Evolutionary conservation across 2,329 filamentous ascomycete genomes (phyloP), one percentile per base, ranked within the genome.

Genomic region (Amauroascus verrucosus): DNA sequence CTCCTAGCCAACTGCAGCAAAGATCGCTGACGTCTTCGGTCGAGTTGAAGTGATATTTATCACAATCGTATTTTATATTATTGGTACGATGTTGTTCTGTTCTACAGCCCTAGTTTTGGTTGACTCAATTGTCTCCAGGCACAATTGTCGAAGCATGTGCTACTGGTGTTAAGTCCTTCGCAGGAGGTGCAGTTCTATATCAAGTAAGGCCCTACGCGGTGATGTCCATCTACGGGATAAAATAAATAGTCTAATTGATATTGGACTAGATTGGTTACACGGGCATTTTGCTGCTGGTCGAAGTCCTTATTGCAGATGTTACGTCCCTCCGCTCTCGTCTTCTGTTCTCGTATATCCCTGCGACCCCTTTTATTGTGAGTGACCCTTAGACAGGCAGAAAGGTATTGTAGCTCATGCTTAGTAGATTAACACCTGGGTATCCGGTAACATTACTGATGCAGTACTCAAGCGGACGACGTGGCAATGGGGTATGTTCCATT

Each of bases 341-440:
- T 7, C 70, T 85, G 59, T 84, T 83, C 70, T 82, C 78, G 46
- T 85, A 82, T 61, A 69, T 84, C n/a, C 80, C 80, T 0, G 77
- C 77, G 0, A 63, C 75, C 2, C 80, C 80, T 0, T 82, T 81
- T 60, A 62, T 83, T 43, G 70, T 72, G 57, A 60, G 66, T 48
- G 40, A 11, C 9, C 13, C 24, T 38, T 16, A 4, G 16, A 47
- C 6, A n/a, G 24, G 22, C 22, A n/a, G 11, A 4, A 6, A 1
- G 14, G 26, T 13, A 14, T 2, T 8, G 6, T 0, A 24, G 24
- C n/a, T 28, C 33, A 32, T 52, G 40, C 33, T 43, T 35, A 32
- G n/a, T 49, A 67, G 64, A 71, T 81, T 64, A 84, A 83, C 60
- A 80, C 80, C 0, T 84, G 81, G 81, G 73, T 83, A 13, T 78